Evolutionary conservation across 1,284 basidiomycete species (phyloP).

Genomic region (Schizophyllum amplum): DNA sequence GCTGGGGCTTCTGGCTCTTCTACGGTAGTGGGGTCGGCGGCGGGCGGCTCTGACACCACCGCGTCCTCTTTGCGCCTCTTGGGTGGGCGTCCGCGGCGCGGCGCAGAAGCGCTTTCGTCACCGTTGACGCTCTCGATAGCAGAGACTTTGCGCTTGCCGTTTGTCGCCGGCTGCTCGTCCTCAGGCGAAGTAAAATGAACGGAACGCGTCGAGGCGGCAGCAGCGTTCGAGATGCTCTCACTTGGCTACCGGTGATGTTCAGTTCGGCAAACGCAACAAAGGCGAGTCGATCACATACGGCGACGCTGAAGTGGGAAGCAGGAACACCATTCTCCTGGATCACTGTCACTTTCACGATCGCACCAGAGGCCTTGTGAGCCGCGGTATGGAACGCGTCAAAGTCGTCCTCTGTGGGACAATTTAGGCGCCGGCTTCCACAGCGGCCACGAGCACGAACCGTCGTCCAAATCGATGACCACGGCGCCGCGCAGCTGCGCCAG

Average conservation of each 20-base stretch:
- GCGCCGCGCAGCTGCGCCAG: constrained; percentile 52
- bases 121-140: neutral
- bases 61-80: neutral
- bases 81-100: too few species aligned
- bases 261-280: neutral
- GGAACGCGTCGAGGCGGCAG: neutral
- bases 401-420: constrained; percentile 50
- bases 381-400: constrained; percentile 59
- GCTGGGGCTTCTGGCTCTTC: neutral
- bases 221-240: neutral
- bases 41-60: neutral
- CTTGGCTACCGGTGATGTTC: neutral
- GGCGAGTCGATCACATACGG: neutral
- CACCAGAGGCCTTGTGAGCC: constrained; percentile 23
- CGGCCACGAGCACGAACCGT: constrained; percentile 35
- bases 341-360: constrained; percentile 10
- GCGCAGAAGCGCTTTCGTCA: neutral
- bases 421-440: constrained; percentile 1
- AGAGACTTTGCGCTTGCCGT: neutral
- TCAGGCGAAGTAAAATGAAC: neutral
- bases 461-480: constrained; percentile 55
- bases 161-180: neutral
- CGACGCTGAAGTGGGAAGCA: neutral
- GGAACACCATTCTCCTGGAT: neutral
- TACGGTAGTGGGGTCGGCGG: too few species aligned